These are phyloP conservation scores for Eremothecium cymbalariae DNA, from an alignment of 1,139 yeast species.

Conservation along the genomic window DNA sequence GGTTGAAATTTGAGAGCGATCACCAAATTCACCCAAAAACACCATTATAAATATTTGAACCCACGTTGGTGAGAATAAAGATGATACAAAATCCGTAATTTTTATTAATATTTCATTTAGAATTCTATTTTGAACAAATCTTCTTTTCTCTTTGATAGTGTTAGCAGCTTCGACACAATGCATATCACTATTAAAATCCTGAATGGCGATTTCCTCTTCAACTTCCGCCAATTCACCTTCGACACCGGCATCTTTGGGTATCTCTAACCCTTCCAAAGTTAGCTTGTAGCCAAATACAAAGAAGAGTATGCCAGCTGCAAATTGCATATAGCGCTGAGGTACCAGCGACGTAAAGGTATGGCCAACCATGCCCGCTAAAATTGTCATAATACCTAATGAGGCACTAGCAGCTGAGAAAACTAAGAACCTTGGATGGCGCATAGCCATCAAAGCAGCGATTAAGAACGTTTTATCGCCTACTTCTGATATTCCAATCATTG, in stretches of 20 bases:
- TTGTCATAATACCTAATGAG: constrained; percentile 86
- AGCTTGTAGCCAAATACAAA: constrained; percentile 75
- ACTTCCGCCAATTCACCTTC: constrained; percentile 96
- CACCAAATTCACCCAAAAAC: constrained; percentile 98
- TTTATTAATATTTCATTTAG: constrained; percentile 11
- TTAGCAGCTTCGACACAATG: constrained; percentile 53
- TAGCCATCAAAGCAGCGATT: constrained; percentile 96
- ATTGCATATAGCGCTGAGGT: constrained; percentile 71
- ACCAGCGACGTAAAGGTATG: constrained; percentile 81
- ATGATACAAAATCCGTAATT: constrained; percentile 46
- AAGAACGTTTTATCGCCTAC: constrained; percentile 95
- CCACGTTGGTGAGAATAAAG: constrained; percentile 80
- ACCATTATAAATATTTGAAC: constrained; percentile 94
- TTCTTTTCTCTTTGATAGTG: constrained; percentile 10
- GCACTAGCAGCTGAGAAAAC: constrained; percentile 83
- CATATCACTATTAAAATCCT: constrained; percentile 45
- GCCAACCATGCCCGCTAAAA: constrained; percentile 84
- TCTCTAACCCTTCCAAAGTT: constrained; percentile 68
- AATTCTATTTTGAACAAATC: constrained; percentile 6
- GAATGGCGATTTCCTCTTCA: constrained; percentile 78
- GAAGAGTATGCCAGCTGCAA: constrained; percentile 73
- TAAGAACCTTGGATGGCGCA: constrained; percentile 75
- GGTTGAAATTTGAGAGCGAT: constrained; percentile 94
- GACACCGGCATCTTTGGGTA: constrained; percentile 78
- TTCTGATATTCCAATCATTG: constrained; percentile 90